Base-by-base conservation (phyloP, 2,329 filamentous ascomycete genomes). In the Aspergillus brasiliensis region DNA sequence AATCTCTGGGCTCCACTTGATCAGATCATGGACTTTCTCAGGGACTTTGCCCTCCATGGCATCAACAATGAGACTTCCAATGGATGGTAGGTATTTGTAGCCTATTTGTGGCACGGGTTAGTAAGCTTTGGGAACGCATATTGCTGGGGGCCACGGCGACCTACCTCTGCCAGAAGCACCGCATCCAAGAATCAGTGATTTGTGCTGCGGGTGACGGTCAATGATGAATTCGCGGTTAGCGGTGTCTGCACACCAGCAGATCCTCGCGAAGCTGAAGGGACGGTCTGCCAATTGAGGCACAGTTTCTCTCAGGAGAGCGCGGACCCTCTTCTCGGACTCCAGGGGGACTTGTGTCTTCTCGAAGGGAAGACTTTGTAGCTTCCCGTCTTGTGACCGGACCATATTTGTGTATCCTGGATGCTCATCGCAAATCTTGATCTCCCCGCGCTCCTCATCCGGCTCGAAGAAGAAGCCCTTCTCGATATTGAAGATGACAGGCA, bases 241-340 rank as follows among this genome's bases (percentile, higher is more conserved):
- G 0, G 83, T 86, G 64, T 86, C 84, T 0, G 82, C 81, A 61
- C 83, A 84, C 84, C 84, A 86, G 68, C 83, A 86, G 48, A 86
- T 80, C 5, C 81, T 73, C 3, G 81, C 81, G 60, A 82, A 83
- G 52, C 74, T 79, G 54, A 86, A 82, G 0, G 77, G 76, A 1
- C 83, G 77, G 2, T 79, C 68, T 1, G 78, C 77, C 4, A 86
- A 77, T 40, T 84, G 81, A 1, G 83, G 83, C 75, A 85, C 80
- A 1, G 80, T 82, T 52, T 84, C 81, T 6, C 69, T 67, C 15
- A 86, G 69, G 48, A 85, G 83, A 8, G 75, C 71, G 3, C 82
- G 76, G 19, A 82, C 75, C 8, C 80, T 77, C 8, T 69, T 58
- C 64, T 83, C 83, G 0, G 82, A 78, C 49, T 80, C 77, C 0